Base-by-base conservation (phyloP, 2,329 filamentous ascomycete genomes). In the Penicillium sp. region DNA sequence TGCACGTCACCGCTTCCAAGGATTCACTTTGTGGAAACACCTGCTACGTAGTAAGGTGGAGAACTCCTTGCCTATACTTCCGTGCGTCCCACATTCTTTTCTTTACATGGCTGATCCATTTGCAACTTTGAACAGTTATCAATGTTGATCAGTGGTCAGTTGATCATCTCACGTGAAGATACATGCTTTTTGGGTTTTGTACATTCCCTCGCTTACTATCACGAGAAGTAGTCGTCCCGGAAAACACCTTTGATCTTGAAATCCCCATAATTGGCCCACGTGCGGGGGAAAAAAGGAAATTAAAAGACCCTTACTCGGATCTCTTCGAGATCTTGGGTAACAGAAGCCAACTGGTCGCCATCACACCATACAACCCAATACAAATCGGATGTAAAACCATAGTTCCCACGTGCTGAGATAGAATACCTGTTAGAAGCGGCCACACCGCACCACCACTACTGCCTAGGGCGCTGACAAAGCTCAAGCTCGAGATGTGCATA, bases 381-480 rank as follows among this genome's bases (percentile, higher is more conserved):
- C 81, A 84, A 27, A 86, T 80, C 3, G 84, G 84, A 75, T 79
- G 76, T 66, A 82, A 68, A 16, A 82, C 78, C 57, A 79, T 79
- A 2, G 79, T 81, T 1, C 79, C 78, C 39, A 75, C 69, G 48
- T 69, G 71, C 61, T 81, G 79, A 4, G 79, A 77, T 50, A 81
- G 62, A 42, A 82, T 66, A 57, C 80, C 80, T 1, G 79, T 81
- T 6, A 81, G 74, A 54, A 82, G 80, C 0, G 80, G 77, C 37
- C 73, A 73, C 23, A 77, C 68, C 1, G 76, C 76, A 43, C 76
- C 77, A 11, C 76, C 76, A 50, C 71, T 74, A 51, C 75, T 77
- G 9, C 77, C 77, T 68, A 78, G 67, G 5, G 74, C 74, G 53
- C 71, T 73, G 55, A 77, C 69, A 48, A 77, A 70, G 26, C 74